Conservation (phyloP, 1,284 basidiomycete species). For the Lentinula novae-zelandiae region DNA sequence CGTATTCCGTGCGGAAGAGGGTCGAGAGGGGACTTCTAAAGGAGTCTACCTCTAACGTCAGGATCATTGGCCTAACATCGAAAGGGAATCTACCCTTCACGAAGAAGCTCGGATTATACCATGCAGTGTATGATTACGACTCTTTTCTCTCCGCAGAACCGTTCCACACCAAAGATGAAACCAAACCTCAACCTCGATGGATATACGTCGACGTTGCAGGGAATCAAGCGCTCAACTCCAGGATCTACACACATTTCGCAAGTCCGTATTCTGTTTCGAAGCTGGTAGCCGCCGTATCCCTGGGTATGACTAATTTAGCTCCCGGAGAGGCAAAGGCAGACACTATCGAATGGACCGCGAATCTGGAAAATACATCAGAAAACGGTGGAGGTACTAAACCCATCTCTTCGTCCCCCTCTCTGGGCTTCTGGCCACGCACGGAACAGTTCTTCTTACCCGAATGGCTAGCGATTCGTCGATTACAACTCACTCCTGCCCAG, state of each 20-base stretch:
- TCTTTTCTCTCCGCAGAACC: constrained; percentile 30
- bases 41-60: constrained; percentile 15
- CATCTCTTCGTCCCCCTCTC: constrained; percentile 10
- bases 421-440: constrained; percentile 27
- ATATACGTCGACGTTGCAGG: constrained; percentile 64
- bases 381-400: neutral
- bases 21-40: constrained; percentile 24
- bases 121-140: constrained; percentile 50
- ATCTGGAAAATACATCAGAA: neutral
- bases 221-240: constrained; percentile 43
- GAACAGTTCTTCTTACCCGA: constrained; percentile 65
- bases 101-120: constrained; percentile 45
- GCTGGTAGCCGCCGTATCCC: constrained; percentile 40
- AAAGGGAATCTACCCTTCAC: constrained; percentile 52
- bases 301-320: constrained; percentile 52
- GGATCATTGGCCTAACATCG: constrained; percentile 57
- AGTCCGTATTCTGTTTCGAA: constrained; percentile 26
- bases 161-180: neutral
- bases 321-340: constrained; percentile 26
- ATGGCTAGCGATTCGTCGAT: constrained; percentile 53
- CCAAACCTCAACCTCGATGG: constrained; percentile 29
- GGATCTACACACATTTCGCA: constrained; percentile 37
- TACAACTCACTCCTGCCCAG: constrained; percentile 40
- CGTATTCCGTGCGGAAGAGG: constrained; percentile 49
- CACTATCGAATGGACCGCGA: neutral